These are phyloP conservation scores for Mimosa pudica DNA, from an alignment of 306 rosid genomes.

Conservation along the genomic window DNA sequence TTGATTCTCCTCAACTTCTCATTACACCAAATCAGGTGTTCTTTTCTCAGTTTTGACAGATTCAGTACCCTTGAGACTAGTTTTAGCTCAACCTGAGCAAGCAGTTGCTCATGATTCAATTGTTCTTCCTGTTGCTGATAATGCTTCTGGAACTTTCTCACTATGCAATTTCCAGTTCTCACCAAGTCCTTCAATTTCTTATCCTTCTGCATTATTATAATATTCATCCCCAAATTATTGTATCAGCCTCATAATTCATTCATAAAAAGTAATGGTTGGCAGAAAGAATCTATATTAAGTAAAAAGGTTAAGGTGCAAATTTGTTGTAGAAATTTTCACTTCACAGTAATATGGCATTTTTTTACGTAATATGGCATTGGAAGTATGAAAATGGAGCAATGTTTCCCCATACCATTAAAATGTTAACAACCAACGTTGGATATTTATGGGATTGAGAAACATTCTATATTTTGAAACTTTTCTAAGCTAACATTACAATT, in stretches of 20 bases:
- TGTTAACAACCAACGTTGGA: too few relatives aligned
- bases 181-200: conserved; percentile 66
- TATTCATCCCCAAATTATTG: conserved; percentile 3
- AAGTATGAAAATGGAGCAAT: too few relatives aligned
- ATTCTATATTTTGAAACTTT: too few relatives aligned
- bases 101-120: conserved; percentile 48
- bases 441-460: too few relatives aligned
- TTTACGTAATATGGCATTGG: too few relatives aligned
- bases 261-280: background rate
- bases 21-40: conserved; percentile 72
- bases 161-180: conserved; percentile 72
- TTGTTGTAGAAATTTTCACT: too few relatives aligned
- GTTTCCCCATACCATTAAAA: too few relatives aligned
- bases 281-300: too few relatives aligned
- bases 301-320: too few relatives aligned
- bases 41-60: conserved; percentile 64
- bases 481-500: too few relatives aligned
- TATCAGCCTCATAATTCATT: background rate
- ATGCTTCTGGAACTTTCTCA: conserved; percentile 74
- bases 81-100: conserved; percentile 78
- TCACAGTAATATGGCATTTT: too few relatives aligned
- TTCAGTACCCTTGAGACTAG: conserved; percentile 72
- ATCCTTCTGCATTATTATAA: conserved; percentile 58
- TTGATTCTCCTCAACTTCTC: conserved; percentile 57
- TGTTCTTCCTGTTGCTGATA: conserved; percentile 37